Base-by-base conservation (phyloP, 2,329 filamentous ascomycete species). In the Fusarium sp. region DNA sequence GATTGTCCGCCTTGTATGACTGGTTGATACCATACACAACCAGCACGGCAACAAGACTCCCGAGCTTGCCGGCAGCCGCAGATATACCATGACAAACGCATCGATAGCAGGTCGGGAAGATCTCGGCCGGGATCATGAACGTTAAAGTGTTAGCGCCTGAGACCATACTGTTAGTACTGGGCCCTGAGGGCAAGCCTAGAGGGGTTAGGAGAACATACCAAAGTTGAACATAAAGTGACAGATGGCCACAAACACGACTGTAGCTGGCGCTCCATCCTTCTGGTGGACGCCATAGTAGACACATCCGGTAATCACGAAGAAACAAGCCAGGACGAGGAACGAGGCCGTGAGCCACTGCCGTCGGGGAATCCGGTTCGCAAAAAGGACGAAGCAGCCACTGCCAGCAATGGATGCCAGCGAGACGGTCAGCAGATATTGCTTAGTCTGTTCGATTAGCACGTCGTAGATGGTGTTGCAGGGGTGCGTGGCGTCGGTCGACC, bases 81-180 rank as follows among this genome's bases (percentile, higher is more conserved):
- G 88, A 88, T 55, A 90, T 88, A 27, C 88, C 88, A 72, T 90
- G 88, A 62, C 88, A 90, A 0, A 88, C 89, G 53, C 85, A 89
- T 41, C 89, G 85, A 71, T 90, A 91, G 66, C 85, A 84, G 2
- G 89, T 91, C 0, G 88, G 89, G 74, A 91, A 92, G 43, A 90
- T 86, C 74, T 91, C 89, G 43, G 88, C 89, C 1, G 89, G 88
- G 15, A 91, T 86, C 57, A 91, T 87, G 72, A 91, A 90, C 0
- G 88, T 91, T 11, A 90, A 84, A 0, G 87, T 88, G 71, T 90
- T 90, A 43, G 88, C 88, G 11, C 88, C 85, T 85, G 12, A 12
- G 28, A 16, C 10, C 12, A 53, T 37, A 53, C 58, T 44, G 41
- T 67, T 23, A 57, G 11, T 46, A 18, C 10, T 34, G 37, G 23